Percentiles rank a stretch among this genome's conserved stretches.
Evolutionary conservation across 768 basidiomycete genomes (phyloP).

Genomic region (Pluteus cervinus): DNA sequence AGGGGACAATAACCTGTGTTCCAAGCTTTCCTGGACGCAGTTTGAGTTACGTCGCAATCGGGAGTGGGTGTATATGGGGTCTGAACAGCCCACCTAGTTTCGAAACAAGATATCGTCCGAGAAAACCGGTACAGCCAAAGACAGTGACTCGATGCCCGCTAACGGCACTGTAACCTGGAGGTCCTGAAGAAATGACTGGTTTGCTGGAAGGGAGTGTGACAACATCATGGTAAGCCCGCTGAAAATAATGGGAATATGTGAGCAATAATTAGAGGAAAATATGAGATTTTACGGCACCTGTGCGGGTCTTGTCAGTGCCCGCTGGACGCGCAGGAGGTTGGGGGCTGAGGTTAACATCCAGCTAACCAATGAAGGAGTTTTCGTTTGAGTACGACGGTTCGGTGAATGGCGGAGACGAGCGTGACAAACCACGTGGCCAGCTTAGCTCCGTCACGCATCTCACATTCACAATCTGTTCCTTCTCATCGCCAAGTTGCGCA

Average conservation of each 20-base stretch:
- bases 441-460: slow-evolving; percentile 3
- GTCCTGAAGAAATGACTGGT: slow-evolving; percentile 70
- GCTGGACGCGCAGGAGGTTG: slow-evolving; percentile 47
- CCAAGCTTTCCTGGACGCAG: slow-evolving; percentile 71
- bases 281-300: slow-evolving; percentile 37
- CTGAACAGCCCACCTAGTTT: slow-evolving; percentile 71
- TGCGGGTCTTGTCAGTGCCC: slow-evolving; percentile 18
- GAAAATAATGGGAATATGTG: slow-evolving; percentile 6
- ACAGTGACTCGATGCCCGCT: slow-evolving; percentile 93
- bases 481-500: slow-evolving; percentile 3
- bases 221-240: slow-evolving; percentile 77
- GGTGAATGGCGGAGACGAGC: slow-evolving; percentile 36
- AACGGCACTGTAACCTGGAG: slow-evolving; percentile 80
- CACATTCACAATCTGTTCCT: slow-evolving; percentile 4
- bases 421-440: slow-evolving; percentile 27
- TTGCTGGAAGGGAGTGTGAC: slow-evolving; percentile 52
- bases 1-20: slow-evolving; percentile 91
- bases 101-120: slow-evolving; percentile 89
- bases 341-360: slow-evolving; percentile 40
- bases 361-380: slow-evolving; percentile 15
- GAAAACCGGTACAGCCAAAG: slow-evolving; percentile 93
- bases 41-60: background rate
- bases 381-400: too few species aligned
- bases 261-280: slow-evolving; percentile 3
- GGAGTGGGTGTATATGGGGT: background rate